Evolutionary conservation across 2,329 filamentous ascomycete genomes (phyloP), one percentile per base, ranked within the genome.

Genomic region (Trichoderma simmonsii): DNA sequence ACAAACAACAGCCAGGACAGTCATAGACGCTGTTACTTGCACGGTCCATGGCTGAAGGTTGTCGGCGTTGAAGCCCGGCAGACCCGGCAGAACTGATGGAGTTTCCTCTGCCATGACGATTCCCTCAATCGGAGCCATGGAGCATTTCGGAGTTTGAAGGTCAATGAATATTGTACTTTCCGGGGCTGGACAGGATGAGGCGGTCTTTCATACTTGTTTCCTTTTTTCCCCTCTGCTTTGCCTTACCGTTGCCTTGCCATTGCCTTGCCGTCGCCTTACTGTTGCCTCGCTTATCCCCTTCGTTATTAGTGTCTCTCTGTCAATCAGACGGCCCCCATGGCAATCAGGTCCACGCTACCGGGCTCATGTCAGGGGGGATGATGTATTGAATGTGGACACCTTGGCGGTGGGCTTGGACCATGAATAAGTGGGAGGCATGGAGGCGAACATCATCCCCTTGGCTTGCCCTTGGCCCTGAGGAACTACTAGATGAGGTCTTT

Each of bases 41-140:
- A 83, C 77, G 1, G 76, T 78, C 83, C 84, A 85, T 77, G 80
- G 80, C 76, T 84, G 83, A 24, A 85, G 75, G 73, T 80, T 79
- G 43, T 80, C 71, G 2, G 79, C 73, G 48, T 82, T 26, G 36
- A 71, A 76, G 61, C 75, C 75, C 7, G 75, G 73, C 26, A 76
- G 63, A 43, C 74, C 74, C 18, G 74, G 74, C 18, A 74, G 51
- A 11, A 54, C 54, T 5, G 71, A 70, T 11, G 67, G 67, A 34
- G 36, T 62, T 21, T 70, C 67, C 30, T 14, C 67, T 15, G 67
- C 67, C 39, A 51, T 61, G 30, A 28, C n/a, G 39, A 54, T 51
- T 36, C 4, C 67, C 9, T 70, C 67, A 71, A 64, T 32, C 14
- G 60, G 60, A 64, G 68, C 60, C 60, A 71, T 71, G 60, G 32